Evolutionary conservation across 2,329 filamentous ascomycete genomes (phyloP).

Genomic region (Fusarium sp.): DNA sequence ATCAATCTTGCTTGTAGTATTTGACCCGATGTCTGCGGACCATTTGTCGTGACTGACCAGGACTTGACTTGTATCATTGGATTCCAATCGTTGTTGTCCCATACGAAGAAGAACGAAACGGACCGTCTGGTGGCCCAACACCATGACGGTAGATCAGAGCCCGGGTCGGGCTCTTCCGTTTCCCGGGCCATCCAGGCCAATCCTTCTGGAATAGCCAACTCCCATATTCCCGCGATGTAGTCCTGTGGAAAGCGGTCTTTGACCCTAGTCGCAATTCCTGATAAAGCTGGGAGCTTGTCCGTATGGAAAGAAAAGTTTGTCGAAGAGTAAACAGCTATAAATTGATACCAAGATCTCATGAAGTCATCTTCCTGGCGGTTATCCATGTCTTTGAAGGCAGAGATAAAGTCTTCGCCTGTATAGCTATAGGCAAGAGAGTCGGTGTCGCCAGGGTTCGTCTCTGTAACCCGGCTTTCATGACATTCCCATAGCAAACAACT

Average conservation of each 20-base stretch:
- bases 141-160: not conserved
- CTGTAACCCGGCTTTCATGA: not conserved
- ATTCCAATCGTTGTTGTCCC: not conserved
- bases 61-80: not conserved
- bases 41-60: not conserved
- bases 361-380: not conserved
- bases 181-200: not conserved
- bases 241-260: not conserved
- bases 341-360: not conserved
- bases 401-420: not conserved
- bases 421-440: not conserved
- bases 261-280: not conserved
- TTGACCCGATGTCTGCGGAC: not conserved
- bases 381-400: not conserved
- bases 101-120: too few relatives aligned
- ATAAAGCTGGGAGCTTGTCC: not conserved
- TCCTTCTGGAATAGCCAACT: not conserved
- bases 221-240: slow-evolving; percentile 2
- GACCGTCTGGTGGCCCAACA: not conserved
- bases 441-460: not conserved
- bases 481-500: slow-evolving; percentile 2
- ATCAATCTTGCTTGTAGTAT: not conserved
- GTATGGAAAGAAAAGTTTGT: not conserved
- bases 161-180: not conserved
- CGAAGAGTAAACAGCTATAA: not conserved